phyloP scores from a whole-genome alignment of 805 yeast genomes.

The Wickerhamiella vanderwaltii region DNA sequence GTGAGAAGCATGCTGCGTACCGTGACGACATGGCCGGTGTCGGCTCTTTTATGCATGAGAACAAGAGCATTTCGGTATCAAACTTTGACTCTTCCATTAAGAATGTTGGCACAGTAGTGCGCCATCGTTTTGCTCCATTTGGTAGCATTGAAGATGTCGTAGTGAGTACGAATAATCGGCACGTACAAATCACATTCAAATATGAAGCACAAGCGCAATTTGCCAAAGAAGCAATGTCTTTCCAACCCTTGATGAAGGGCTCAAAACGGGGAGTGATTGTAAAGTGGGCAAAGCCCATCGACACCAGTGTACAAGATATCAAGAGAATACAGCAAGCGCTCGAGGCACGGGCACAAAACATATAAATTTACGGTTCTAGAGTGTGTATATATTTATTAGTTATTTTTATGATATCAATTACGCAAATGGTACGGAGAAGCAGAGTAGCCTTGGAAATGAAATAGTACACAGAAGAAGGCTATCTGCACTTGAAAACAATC shows the following conservation, averaged over 20 bases:
- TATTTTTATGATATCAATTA: too few relatives aligned
- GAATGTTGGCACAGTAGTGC: not conserved
- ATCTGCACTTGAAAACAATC: too few relatives aligned
- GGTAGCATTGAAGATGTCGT: slow-evolving; percentile 52
- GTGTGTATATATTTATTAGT: too few relatives aligned
- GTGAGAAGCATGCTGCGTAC: slow-evolving; percentile 71
- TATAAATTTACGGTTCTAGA: too few relatives aligned
- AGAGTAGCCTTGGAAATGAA: too few relatives aligned
- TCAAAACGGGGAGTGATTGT: slow-evolving; percentile 1
- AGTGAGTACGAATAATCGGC: slow-evolving; percentile 43
- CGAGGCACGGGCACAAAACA: not conserved
- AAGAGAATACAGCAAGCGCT: not conserved
- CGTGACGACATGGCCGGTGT: slow-evolving; percentile 92
- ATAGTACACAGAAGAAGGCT: too few relatives aligned
- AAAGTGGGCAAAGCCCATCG: slow-evolving; percentile 3
- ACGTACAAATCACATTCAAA: slow-evolving; percentile 61
- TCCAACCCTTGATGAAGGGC: slow-evolving; percentile 33
- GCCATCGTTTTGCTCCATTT: slow-evolving; percentile 44
- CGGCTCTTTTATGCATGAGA: slow-evolving; percentile 61
- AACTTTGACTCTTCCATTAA: slow-evolving; percentile 29
- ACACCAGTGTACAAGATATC: not conserved
- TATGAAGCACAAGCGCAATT: slow-evolving; percentile 74
- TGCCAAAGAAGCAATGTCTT: slow-evolving; percentile 89
- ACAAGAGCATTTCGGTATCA: slow-evolving; percentile 68
- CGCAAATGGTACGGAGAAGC: too few relatives aligned